Conservation (phyloP, 495 filamentous ascomycete genomes). For the Hypoxylon lenormandii region DNA sequence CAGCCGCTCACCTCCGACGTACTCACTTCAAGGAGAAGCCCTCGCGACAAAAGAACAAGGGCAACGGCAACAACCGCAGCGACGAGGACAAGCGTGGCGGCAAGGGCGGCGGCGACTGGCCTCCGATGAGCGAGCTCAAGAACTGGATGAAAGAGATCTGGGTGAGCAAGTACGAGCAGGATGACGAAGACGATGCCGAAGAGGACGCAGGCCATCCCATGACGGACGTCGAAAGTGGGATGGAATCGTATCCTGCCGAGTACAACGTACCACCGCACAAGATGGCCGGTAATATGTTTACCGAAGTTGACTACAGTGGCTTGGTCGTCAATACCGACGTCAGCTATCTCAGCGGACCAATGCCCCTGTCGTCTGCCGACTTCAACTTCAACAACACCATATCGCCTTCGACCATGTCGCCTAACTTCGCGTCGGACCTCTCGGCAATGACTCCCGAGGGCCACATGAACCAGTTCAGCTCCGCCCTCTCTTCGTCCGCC, state of each 20-base stretch:
- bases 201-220: conserved; percentile 48
- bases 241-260: conserved; percentile 35
- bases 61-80: conserved; percentile 49
- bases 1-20: conserved; percentile 88
- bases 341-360: conserved; percentile 40
- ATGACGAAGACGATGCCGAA: conserved; percentile 51
- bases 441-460: conserved; percentile 34
- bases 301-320: conserved; percentile 49
- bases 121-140: conserved; percentile 82
- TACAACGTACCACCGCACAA: conserved; percentile 46
- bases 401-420: conserved; percentile 44
- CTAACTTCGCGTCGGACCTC: conserved; percentile 35
- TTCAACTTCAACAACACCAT: conserved; percentile 51
- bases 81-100: conserved; percentile 75
- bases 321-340: conserved; percentile 45
- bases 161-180: conserved; percentile 53
- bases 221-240: conserved; percentile 19
- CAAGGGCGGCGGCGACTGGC: conserved; percentile 84
- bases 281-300: conserved; percentile 34
- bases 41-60: conserved; percentile 56
- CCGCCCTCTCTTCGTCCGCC: conserved; percentile 56
- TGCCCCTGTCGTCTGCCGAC: conserved; percentile 58
- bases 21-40: conserved; percentile 78
- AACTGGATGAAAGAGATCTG: conserved; percentile 81
- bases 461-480: conserved; percentile 52